phyloP scores from a whole-genome alignment of 176 grass and related monocot species.

The Hyparrhenia diplandra region DNA sequence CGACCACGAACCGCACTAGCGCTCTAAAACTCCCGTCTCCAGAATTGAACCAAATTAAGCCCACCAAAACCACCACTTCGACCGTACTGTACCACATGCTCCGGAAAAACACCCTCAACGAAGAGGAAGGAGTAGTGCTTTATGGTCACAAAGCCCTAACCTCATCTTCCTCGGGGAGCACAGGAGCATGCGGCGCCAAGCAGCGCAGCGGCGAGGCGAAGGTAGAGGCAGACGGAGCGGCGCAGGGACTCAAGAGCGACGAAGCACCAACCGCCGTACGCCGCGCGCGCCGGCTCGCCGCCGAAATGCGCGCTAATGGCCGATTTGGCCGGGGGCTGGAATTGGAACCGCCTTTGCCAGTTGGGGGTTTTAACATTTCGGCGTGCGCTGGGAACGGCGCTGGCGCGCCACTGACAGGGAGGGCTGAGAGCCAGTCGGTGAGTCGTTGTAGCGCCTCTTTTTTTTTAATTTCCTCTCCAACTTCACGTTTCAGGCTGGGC shows the following conservation, averaged over 20 bases:
- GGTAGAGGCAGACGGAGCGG: neutral
- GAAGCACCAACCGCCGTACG: neutral
- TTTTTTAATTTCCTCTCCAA: too few species aligned
- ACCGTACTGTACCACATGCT: neutral
- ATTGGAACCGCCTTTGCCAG: neutral
- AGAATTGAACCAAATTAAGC: neutral
- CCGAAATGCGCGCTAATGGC: neutral
- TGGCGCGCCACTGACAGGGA: neutral
- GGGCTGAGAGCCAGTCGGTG: too few species aligned
- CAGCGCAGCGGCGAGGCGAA: neutral
- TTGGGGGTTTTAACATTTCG: neutral
- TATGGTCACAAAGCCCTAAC: constrained; percentile 1
- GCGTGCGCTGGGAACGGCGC: neutral
- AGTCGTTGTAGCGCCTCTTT: too few species aligned
- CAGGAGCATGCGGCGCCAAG: neutral
- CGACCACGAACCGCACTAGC: neutral
- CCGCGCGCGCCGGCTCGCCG: neutral
- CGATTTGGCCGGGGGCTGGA: too few species aligned
- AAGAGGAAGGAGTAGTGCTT: neutral
- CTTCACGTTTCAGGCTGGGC: too few species aligned
- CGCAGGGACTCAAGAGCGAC: neutral
- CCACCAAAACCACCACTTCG: neutral
- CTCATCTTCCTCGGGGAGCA: constrained; percentile 11
- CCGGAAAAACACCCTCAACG: neutral
- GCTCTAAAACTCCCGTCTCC: neutral